Conservation (phyloP, 805 yeast species). For the Suhomyces faveliae region DNA sequence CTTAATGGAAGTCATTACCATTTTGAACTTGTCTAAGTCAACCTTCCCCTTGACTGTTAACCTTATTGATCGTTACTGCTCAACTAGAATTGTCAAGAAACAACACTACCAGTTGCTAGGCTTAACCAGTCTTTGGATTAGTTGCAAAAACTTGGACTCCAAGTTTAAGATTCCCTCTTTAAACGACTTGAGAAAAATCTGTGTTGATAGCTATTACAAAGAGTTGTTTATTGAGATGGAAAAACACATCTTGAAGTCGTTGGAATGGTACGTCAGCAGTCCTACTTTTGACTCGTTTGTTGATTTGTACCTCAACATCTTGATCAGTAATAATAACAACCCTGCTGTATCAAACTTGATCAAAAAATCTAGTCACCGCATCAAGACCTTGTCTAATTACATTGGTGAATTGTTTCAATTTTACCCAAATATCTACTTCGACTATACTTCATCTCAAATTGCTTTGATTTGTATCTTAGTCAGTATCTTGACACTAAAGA, state of each 20-base stretch:
- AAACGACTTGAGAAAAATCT: constrained; percentile 50
- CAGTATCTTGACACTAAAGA: constrained; percentile 35
- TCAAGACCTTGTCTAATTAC: constrained; percentile 57
- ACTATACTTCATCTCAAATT: constrained; percentile 53
- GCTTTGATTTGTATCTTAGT: constrained; percentile 45
- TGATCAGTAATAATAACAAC: constrained; percentile 22
- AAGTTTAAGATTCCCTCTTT: constrained; percentile 59
- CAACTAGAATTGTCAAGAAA: constrained; percentile 44
- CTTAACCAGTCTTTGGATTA: constrained; percentile 43
- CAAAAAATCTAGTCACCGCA: constrained; percentile 14
- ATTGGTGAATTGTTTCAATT: constrained; percentile 67
- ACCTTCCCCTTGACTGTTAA: constrained; percentile 47
- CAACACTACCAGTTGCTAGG: constrained; percentile 47
- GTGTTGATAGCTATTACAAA: constrained; percentile 57
- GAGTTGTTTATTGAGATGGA: constrained; percentile 66
- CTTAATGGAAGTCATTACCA: constrained; percentile 45
- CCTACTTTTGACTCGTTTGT: constrained; percentile 65
- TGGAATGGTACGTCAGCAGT: constrained; percentile 62
- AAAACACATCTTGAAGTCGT: constrained; percentile 57
- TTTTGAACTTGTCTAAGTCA: constrained; percentile 36
- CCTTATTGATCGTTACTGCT: constrained; percentile 43
- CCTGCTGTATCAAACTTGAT: constrained; percentile 11
- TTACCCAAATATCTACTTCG: constrained; percentile 55
- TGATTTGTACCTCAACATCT: constrained; percentile 50
- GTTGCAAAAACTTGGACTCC: constrained; percentile 48